Percentiles rank a stretch among this genome's conserved stretches.
phyloP scores from a whole-genome alignment of 23 red algal genomes.

The Gracilaria vermiculophylla region DNA sequence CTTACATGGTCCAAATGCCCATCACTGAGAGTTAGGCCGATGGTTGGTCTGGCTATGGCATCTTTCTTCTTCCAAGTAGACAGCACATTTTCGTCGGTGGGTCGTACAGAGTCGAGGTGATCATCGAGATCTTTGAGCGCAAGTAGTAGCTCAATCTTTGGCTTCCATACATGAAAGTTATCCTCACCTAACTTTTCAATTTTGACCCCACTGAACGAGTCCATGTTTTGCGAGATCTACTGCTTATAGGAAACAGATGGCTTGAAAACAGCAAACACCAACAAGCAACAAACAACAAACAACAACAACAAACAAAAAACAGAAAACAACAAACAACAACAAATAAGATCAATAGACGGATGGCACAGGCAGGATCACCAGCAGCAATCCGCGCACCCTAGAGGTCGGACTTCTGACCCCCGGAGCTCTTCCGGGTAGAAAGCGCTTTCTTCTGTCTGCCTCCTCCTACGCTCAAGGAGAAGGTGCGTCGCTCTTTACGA shows the following conservation, averaged over 20 bases:
- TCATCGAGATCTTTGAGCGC: conserved; percentile 42
- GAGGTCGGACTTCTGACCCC: background rate
- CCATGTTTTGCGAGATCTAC: background rate
- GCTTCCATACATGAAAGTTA: conserved; percentile 47
- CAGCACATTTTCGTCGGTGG: conserved; percentile 5
- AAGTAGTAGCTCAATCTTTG: conserved; percentile 28
- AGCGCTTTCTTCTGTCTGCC: conserved; percentile 27
- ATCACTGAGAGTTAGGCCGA: conserved; percentile 31
- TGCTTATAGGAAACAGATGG: background rate
- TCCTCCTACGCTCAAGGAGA: conserved; percentile 4
- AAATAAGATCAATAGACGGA: background rate
- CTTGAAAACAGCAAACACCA: background rate
- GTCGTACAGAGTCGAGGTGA: background rate
- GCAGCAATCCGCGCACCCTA: background rate
- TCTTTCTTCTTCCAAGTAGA: conserved; percentile 30
- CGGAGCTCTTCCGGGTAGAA: conserved; percentile 25
- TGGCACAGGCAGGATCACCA: background rate
- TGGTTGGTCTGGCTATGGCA: conserved; percentile 31
- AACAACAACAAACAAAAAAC: too few species aligned
- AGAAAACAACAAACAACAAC: background rate
- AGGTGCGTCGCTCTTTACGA: conserved; percentile 24
- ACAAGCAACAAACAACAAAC: background rate
- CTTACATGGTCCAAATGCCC: conserved; percentile 32
- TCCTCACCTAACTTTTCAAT: conserved; percentile 21
- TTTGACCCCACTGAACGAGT: background rate